A percentile compares a stretch with the other conserved stretches of the same genome.
Evolutionary conservation across 2,329 filamentous ascomycete species (phyloP).

Genomic region (Acarospora socialis): DNA sequence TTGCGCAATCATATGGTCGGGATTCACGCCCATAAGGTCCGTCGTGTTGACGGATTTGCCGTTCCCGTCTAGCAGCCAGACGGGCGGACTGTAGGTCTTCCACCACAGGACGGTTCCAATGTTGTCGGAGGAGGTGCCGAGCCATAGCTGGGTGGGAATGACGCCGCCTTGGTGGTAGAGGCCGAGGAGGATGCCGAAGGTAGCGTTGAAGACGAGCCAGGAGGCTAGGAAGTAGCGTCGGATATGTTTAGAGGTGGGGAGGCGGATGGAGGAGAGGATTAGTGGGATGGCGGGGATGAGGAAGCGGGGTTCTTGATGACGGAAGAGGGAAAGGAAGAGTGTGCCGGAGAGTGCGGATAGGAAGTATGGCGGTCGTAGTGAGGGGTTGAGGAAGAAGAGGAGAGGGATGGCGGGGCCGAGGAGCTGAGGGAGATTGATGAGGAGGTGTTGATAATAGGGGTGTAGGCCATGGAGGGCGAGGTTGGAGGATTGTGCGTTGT

Average conservation of each 20-base stretch:
- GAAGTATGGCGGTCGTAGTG: slow-evolving; percentile 24
- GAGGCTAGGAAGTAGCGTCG: slow-evolving; percentile 25
- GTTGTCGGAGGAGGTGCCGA: slow-evolving; percentile 23
- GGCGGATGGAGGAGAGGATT: slow-evolving; percentile 33
- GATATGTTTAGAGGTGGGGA: slow-evolving; percentile 22
- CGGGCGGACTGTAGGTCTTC: slow-evolving; percentile 40
- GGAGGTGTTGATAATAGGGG: slow-evolving; percentile 62
- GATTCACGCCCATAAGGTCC: slow-evolving; percentile 37
- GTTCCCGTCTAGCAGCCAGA: slow-evolving; percentile 33
- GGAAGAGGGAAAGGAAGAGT: slow-evolving; percentile 30
- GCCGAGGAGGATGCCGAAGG: slow-evolving; percentile 36
- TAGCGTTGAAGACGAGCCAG: slow-evolving; percentile 36
- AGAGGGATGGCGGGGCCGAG: slow-evolving; percentile 55
- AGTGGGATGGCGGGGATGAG: slow-evolving; percentile 37
- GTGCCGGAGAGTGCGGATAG: slow-evolving; percentile 30
- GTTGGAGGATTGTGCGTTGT: slow-evolving; percentile 58
- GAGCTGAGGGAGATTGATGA: slow-evolving; percentile 57
- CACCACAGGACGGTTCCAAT: slow-evolving; percentile 33
- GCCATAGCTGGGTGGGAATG: slow-evolving; percentile 33
- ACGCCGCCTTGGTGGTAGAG: slow-evolving; percentile 41
- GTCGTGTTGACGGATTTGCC: slow-evolving; percentile 25
- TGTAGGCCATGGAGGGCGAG: slow-evolving; percentile 63
- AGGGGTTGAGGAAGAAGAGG: slow-evolving; percentile 41
- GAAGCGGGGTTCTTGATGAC: slow-evolving; percentile 40
- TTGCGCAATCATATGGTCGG: too few relatives aligned